Evolutionary conservation across 2,329 filamentous ascomycete species (phyloP).

Genomic region (Colletotrichum coccodes): DNA sequence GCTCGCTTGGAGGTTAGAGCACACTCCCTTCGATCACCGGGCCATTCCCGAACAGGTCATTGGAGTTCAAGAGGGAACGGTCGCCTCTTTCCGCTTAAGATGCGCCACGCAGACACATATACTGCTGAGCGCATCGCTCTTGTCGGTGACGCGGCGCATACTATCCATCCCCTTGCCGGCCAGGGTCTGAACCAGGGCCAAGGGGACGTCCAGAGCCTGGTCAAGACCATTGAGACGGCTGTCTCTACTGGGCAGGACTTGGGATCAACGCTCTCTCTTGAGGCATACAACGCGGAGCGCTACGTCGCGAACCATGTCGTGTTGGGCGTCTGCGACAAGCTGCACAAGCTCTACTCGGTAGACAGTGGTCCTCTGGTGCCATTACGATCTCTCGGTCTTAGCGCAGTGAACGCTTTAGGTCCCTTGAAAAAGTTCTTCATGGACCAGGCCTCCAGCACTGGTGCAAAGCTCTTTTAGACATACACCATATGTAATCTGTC

Average conservation of each 20-base stretch:
- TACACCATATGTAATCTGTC: conserved; percentile 5
- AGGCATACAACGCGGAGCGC: conserved; percentile 82
- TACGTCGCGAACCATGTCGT: conserved; percentile 86
- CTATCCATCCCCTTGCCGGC: conserved; percentile 91
- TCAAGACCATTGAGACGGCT: conserved; percentile 78
- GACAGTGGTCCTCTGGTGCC: conserved; percentile 83
- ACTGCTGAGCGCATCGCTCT: conserved; percentile 90
- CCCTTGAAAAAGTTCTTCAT: conserved; percentile 88
- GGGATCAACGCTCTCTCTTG: conserved; percentile 80
- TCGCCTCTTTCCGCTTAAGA: conserved; percentile 92
- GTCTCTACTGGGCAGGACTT: conserved; percentile 89
- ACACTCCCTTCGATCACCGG: conserved; percentile 67
- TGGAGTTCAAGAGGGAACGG: conserved; percentile 79
- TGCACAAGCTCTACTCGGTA: conserved; percentile 92
- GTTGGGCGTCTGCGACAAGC: conserved; percentile 84
- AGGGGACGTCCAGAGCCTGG: conserved; percentile 85
- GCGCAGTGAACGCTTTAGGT: conserved; percentile 77
- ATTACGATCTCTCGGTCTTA: conserved; percentile 80
- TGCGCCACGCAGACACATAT: conserved; percentile 95
- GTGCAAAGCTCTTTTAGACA: conserved; percentile 53
- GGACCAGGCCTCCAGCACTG: conserved; percentile 72
- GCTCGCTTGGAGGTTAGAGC: conserved; percentile 82
- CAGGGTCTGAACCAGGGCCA: conserved; percentile 96
- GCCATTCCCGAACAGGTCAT: conserved; percentile 73
- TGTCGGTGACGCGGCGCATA: conserved; percentile 94